A percentile compares a stretch with the other conserved stretches of the same genome.
phyloP scores from a whole-genome alignment of 2,329 filamentous ascomycete species.

The Dactylellina parvicollis region DNA sequence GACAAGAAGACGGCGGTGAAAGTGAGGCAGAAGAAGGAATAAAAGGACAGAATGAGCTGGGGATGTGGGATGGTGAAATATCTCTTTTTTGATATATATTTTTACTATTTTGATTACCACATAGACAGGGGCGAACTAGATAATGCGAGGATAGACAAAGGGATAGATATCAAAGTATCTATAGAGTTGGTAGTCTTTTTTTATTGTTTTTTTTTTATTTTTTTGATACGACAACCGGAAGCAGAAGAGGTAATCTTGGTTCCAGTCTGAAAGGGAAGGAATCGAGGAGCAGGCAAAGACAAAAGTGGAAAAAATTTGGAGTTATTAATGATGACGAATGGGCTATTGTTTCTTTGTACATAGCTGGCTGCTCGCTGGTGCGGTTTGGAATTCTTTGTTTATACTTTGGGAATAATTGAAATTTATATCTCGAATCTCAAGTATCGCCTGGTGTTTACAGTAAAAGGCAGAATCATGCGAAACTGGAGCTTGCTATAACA shows the following conservation, averaged over 20 bases:
- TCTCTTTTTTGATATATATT: neutral
- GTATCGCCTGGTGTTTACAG: too few relatives aligned
- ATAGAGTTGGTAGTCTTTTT: neutral
- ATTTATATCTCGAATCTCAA: too few relatives aligned
- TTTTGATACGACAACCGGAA: neutral
- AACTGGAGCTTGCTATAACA: too few relatives aligned
- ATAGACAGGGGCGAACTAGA: neutral
- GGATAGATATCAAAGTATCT: neutral
- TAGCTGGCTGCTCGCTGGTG: too few relatives aligned
- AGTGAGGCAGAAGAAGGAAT: constrained; percentile 42
- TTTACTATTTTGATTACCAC: neutral
- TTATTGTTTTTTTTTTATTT: neutral
- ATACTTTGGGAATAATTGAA: too few relatives aligned
- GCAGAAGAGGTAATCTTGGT: neutral
- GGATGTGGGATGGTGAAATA: neutral
- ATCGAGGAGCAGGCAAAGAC: neutral
- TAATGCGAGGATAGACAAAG: neutral
- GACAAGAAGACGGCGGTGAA: constrained; percentile 63
- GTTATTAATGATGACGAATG: neutral
- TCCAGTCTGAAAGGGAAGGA: neutral
- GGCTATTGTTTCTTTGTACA: neutral
- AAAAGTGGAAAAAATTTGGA: neutral
- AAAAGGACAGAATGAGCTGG: neutral
- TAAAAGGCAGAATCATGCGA: too few relatives aligned
- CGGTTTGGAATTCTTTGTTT: too few relatives aligned